Evolutionary conservation across 306 rosid genomes (phyloP), one percentile per base, ranked within the genome.

Genomic region (Vachellia collinsii): DNA sequence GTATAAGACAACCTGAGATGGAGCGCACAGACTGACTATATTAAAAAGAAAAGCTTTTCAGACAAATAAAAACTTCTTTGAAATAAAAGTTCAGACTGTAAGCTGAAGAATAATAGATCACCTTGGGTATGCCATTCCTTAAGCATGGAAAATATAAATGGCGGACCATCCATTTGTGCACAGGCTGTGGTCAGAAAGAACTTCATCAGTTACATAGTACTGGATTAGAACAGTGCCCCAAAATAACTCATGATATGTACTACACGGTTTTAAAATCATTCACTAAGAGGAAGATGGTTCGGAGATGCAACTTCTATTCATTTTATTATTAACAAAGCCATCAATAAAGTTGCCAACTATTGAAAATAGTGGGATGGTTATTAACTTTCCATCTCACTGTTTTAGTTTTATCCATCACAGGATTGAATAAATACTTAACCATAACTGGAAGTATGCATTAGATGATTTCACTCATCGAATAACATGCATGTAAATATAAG

Each of bases 111-210:
- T 13, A 44, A 53, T 75, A 34, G 58, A 76, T 74, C 87, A 96
- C 99, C 99, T 89, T 96, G 7, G 97, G 93, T 47, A 96, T 78
- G 48, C 99, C 99, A 42, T 81, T 74, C 22, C 93, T 85, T 75
- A 96, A 68, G 87, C 99, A 96, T 70, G 99, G 99, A 79, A 93
- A 88, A 81, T 92, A 96, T 71, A 96, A 74, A 84, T 96, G 99
- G 42, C 99, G 99, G 80, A 93, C 74, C 98, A 96, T 93, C 99
- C 99, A 96, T 81, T 88, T 96, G 87, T 96, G 97, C 81, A 96
- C 98, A 81, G 99, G 99, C 99, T 96, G 92, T 74, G 82, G 66
- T 13, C 43, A 74, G 44, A 86, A 48, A 50, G 17, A 79, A 82
- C 62, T 59, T 67, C 46, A 11, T 78, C 86, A 87, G 79, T 78